Evolutionary conservation across 495 filamentous ascomycete genomes (phyloP).

Genomic region (Trypethelium eluteriae): DNA sequence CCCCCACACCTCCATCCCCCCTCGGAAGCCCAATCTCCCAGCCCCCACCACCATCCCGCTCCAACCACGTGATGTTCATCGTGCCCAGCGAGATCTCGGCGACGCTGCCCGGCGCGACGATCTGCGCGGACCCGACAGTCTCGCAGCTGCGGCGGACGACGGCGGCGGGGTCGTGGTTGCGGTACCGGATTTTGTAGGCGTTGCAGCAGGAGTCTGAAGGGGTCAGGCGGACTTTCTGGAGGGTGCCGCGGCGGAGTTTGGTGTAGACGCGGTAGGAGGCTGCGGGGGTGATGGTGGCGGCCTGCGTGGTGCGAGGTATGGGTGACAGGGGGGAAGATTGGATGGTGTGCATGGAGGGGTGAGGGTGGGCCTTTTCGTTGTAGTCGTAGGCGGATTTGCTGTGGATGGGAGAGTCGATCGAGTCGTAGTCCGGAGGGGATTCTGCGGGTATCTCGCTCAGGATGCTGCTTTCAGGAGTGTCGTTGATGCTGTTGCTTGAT

Average conservation of each 20-base stretch:
- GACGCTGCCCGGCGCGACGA: background rate
- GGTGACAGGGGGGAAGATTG: background rate
- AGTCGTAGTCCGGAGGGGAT: background rate
- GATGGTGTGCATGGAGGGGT: background rate
- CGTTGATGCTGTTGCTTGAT: background rate
- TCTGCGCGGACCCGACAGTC: background rate
- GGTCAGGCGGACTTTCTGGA: background rate
- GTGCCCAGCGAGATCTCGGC: background rate
- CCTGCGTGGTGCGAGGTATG: background rate
- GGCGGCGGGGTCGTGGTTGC: background rate
- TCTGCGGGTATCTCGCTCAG: background rate
- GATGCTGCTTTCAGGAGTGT: background rate
- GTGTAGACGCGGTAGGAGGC: slow-evolving; percentile 8
- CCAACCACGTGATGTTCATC: background rate
- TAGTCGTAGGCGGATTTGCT: background rate
- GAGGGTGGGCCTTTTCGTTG: background rate
- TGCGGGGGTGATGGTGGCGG: background rate
- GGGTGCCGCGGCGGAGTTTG: background rate
- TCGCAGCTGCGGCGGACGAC: background rate
- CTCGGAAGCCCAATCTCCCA: background rate
- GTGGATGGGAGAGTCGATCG: background rate
- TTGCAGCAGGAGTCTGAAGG: background rate
- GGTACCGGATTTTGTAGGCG: background rate
- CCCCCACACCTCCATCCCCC: background rate
- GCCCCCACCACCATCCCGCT: background rate